These are phyloP conservation scores for Wickerhamomyces sp. DNA, from an alignment of 1,139 yeast genomes.

Conservation along the genomic window DNA sequence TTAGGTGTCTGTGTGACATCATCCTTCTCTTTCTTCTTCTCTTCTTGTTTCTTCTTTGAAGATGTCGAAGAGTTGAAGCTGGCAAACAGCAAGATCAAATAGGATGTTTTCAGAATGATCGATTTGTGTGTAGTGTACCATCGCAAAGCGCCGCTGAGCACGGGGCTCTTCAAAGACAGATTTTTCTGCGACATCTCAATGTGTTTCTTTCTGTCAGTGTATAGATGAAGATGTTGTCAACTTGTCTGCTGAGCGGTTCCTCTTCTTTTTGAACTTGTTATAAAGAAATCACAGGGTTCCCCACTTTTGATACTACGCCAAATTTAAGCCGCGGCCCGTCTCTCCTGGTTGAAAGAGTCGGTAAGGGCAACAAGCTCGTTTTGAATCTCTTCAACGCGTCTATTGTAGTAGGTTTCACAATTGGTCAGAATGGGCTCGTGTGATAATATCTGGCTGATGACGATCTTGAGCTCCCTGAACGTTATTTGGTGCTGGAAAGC, in stretches of 20 bases:
- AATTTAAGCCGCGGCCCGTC: conserved; percentile 4
- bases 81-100: conserved; percentile 18
- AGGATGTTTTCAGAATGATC: conserved; percentile 28
- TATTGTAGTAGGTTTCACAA: conserved; percentile 18
- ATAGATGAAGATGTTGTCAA: neutral
- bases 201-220: too few relatives aligned
- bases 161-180: neutral
- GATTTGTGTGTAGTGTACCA: conserved; percentile 41
- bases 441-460: neutral
- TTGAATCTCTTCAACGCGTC: conserved; percentile 13
- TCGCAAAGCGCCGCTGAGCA: conserved; percentile 5
- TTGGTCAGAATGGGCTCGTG: conserved; percentile 12
- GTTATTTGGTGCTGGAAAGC: too few relatives aligned
- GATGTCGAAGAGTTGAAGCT: conserved; percentile 19
- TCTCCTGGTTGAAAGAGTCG: conserved; percentile 6
- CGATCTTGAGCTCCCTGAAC: neutral
- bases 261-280: too few relatives aligned
- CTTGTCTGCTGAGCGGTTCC: too few relatives aligned
- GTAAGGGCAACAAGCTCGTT: conserved; percentile 8
- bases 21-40: conserved; percentile 16
- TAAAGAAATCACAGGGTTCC: neutral
- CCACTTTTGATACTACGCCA: neutral
- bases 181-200: too few relatives aligned
- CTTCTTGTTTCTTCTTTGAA: conserved; percentile 10
- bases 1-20: conserved; percentile 1